Percentiles rank a stretch among this genome's conserved stretches.
Evolutionary conservation across 768 basidiomycete genomes (phyloP).

Genomic region (Hericium rajendrae): DNA sequence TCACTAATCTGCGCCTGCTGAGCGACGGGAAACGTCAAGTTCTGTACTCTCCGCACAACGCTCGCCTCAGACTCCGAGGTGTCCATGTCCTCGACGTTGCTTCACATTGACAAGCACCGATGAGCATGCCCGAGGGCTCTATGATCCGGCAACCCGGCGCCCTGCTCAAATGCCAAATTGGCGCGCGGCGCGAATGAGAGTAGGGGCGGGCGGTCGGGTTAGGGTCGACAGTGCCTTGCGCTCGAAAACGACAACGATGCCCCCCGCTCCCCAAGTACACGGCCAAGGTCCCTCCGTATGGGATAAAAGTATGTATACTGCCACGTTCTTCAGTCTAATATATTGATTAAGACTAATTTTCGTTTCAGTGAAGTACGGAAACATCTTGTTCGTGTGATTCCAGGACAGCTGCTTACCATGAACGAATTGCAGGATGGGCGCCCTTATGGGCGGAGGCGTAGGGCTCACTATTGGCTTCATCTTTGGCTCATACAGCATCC

Average conservation of each 20-base stretch:
- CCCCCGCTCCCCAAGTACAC: conserved; percentile 9
- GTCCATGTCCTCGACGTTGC: conserved; percentile 2
- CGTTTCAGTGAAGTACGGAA: conserved; percentile 48
- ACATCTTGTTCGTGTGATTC: no score
- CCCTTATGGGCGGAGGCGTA: conserved; percentile 86
- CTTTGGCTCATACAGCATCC: conserved; percentile 87
- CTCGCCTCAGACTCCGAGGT: not conserved
- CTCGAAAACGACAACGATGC: conserved; percentile 3
- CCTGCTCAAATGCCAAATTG: no score
- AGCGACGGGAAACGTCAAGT: conserved; percentile 54
- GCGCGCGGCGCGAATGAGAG: no score
- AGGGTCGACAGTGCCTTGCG: conserved; percentile 6
- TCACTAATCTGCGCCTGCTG: conserved; percentile 83
- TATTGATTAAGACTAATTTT: no score
- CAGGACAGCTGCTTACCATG: no score
- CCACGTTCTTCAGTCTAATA: not conserved
- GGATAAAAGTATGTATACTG: conserved; percentile 14
- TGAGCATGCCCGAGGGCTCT: not conserved
- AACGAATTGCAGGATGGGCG: conserved; percentile 64
- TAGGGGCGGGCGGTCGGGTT: not conserved
- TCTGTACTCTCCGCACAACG: not conserved
- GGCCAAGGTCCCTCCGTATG: conserved; percentile 13
- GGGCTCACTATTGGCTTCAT: conserved; percentile 97
- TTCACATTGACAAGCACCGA: not conserved
- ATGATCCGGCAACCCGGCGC: no score